phyloP scores from a whole-genome alignment of 1,139 yeast genomes.

The Magnusiomyces sp. region DNA sequence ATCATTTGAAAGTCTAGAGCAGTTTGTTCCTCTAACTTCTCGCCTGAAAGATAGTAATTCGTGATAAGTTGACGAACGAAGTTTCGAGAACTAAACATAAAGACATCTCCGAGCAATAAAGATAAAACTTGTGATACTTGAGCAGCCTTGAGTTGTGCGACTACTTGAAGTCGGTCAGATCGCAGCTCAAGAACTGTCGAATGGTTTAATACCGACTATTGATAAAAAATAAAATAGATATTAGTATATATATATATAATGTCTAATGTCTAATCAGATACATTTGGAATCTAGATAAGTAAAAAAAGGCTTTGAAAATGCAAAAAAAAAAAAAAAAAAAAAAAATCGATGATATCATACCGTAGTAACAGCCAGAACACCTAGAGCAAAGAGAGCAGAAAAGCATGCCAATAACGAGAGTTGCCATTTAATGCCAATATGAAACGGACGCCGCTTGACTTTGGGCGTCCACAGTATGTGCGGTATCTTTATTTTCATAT shows the following conservation, averaged over 20 bases:
- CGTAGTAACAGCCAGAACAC: slow-evolving; percentile 64
- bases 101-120: slow-evolving; percentile 52
- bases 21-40: slow-evolving; percentile 13
- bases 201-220: slow-evolving; percentile 50
- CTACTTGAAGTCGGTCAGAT: slow-evolving; percentile 63
- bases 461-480: background rate
- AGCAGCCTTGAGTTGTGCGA: slow-evolving; percentile 72
- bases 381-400: slow-evolving; percentile 62
- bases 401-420: slow-evolving; percentile 63
- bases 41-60: slow-evolving; percentile 16
- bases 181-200: slow-evolving; percentile 53
- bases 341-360: slow-evolving; percentile 27
- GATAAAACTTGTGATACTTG: slow-evolving; percentile 66
- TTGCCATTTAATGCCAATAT: slow-evolving; percentile 42
- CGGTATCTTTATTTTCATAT: too few relatives aligned
- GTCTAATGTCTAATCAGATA: slow-evolving; percentile 2
- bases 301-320: slow-evolving; percentile 7
- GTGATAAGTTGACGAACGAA: slow-evolving; percentile 26
- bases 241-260: background rate
- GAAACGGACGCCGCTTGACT: slow-evolving; percentile 13
- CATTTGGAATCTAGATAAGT: slow-evolving; percentile 5
- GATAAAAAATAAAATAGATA: slow-evolving; percentile 23
- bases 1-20: slow-evolving; percentile 18
- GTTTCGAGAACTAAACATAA: slow-evolving; percentile 23
- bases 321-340: slow-evolving; percentile 6